A percentile compares a stretch with the other conserved stretches of the same genome.
phyloP scores from a whole-genome alignment of 768 basidiomycete species.

The Boletus barrowsii region DNA sequence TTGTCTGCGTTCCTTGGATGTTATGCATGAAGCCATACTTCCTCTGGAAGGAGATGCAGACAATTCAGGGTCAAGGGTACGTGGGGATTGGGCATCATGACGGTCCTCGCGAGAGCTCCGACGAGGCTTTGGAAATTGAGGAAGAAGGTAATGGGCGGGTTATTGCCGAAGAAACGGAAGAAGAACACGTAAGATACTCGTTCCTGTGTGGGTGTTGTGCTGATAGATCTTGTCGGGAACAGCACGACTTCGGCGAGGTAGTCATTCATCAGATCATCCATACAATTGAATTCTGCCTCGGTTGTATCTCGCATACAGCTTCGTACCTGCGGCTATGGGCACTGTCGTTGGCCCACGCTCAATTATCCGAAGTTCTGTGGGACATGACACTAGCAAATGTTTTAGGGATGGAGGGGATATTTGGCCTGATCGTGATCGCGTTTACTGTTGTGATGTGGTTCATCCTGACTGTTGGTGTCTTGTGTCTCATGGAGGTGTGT shows the following conservation, averaged over 20 bases:
- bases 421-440: slow-evolving; percentile 52
- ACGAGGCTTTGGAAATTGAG: slow-evolving; percentile 68
- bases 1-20: slow-evolving; percentile 93
- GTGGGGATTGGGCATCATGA: slow-evolving; percentile 61
- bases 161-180: slow-evolving; percentile 66
- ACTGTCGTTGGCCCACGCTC: slow-evolving; percentile 95
- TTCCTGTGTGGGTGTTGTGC: slow-evolving; percentile 7
- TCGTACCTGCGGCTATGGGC: slow-evolving; percentile 96
- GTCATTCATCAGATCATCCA: slow-evolving; percentile 98
- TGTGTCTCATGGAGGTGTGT: slow-evolving; percentile 95
- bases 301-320: slow-evolving; percentile 97
- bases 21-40: slow-evolving; percentile 90
- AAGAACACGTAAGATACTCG: slow-evolving; percentile 61
- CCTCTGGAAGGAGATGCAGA: slow-evolving; percentile 84
- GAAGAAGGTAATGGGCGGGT: slow-evolving; percentile 78
- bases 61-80: slow-evolving; percentile 82
- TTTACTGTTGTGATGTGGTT: slow-evolving; percentile 77
- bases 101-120: slow-evolving; percentile 51
- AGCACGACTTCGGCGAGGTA: slow-evolving; percentile 92
- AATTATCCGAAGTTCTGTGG: slow-evolving; percentile 94
- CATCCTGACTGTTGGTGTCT: slow-evolving; percentile 62
- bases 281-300: slow-evolving; percentile 98
- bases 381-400: slow-evolving; percentile 72
- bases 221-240: slow-evolving; percentile 46
- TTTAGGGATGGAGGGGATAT: slow-evolving; percentile 60